These are phyloP conservation scores for Mycothermus thermophilus DNA, from an alignment of 495 filamentous ascomycete genomes.

Conservation along the genomic window DNA sequence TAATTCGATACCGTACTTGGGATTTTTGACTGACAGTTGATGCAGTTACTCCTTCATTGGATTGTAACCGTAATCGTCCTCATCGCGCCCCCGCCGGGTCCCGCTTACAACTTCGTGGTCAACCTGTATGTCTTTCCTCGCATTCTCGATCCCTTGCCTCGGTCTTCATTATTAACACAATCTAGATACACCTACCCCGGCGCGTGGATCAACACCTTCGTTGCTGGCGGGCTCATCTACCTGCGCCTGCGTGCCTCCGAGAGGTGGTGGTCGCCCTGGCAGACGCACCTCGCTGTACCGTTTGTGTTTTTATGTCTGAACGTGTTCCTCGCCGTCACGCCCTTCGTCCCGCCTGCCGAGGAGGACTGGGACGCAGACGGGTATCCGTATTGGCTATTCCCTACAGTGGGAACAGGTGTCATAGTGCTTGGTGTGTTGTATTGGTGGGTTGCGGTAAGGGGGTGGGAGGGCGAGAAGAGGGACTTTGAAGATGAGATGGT, in stretches of 20 bases:
- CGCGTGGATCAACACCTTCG: slow-evolving; percentile 38
- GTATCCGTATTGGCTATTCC: slow-evolving; percentile 40
- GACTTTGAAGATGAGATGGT: slow-evolving; percentile 28
- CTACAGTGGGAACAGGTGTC: slow-evolving; percentile 36
- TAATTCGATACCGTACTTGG: neutral
- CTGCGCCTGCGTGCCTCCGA: slow-evolving; percentile 28
- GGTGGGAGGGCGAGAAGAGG: slow-evolving; percentile 33
- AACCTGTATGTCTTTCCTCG: slow-evolving; percentile 22
- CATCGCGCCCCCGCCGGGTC: slow-evolving; percentile 33
- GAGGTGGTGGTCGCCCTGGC: slow-evolving; percentile 32
- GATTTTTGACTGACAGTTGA: neutral
- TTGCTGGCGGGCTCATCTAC: slow-evolving; percentile 37
- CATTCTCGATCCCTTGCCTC: neutral
- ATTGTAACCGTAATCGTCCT: slow-evolving; percentile 36
- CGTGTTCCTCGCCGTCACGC: slow-evolving; percentile 36
- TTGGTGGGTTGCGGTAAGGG: slow-evolving; percentile 35
- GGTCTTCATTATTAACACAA: slow-evolving; percentile 1
- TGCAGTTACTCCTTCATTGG: slow-evolving; percentile 36
- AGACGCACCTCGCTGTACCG: slow-evolving; percentile 28
- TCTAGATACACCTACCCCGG: slow-evolving; percentile 35
- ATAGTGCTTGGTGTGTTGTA: slow-evolving; percentile 35
- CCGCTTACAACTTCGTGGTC: slow-evolving; percentile 33
- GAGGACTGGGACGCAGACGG: slow-evolving; percentile 36
- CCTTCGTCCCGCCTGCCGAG: slow-evolving; percentile 36
- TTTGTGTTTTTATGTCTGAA: slow-evolving; percentile 34